Conservation (phyloP, 1,284 basidiomycete genomes). For the Mycena citricolor region DNA sequence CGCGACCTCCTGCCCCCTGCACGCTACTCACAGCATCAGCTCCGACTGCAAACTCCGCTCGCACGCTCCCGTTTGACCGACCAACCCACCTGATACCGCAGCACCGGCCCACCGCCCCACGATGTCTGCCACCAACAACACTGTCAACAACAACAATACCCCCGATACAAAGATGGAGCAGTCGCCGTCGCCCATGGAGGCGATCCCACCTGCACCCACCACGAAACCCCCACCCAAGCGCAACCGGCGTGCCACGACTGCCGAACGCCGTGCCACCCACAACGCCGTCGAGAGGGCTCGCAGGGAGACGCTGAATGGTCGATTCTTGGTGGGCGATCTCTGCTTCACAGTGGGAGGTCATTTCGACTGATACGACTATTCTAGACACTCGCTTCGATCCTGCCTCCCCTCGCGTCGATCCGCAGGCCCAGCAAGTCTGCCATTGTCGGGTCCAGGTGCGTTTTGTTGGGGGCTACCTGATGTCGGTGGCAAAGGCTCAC, state of each 20-base stretch:
- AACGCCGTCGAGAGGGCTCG: slow-evolving; percentile 93
- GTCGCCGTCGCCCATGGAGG: background rate
- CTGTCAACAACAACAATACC: slow-evolving; percentile 21
- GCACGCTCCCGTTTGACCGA: slow-evolving; percentile 1
- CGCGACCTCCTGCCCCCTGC: slow-evolving; percentile 19
- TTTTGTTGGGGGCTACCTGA: background rate
- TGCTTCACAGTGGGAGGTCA: background rate
- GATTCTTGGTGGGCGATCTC: slow-evolving; percentile 40
- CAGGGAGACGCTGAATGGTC: slow-evolving; percentile 85
- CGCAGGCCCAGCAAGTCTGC: slow-evolving; percentile 91
- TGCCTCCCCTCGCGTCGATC: slow-evolving; percentile 86
- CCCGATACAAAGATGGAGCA: no score
- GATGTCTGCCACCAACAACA: slow-evolving; percentile 7
- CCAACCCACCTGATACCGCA: slow-evolving; percentile 3
- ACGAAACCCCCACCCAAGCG: slow-evolving; percentile 50
- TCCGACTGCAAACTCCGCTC: background rate
- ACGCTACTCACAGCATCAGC: background rate
- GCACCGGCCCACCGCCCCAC: slow-evolving; percentile 23
- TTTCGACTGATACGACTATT: background rate
- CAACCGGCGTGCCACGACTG: slow-evolving; percentile 86
- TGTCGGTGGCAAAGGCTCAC: no score
- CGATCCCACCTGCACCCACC: background rate
- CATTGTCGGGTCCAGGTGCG: slow-evolving; percentile 56
- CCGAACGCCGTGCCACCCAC: slow-evolving; percentile 90
- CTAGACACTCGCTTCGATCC: slow-evolving; percentile 79